Base-by-base conservation (phyloP, 345 rosid genomes). In the Rhodomyrtus tomentosa region DNA sequence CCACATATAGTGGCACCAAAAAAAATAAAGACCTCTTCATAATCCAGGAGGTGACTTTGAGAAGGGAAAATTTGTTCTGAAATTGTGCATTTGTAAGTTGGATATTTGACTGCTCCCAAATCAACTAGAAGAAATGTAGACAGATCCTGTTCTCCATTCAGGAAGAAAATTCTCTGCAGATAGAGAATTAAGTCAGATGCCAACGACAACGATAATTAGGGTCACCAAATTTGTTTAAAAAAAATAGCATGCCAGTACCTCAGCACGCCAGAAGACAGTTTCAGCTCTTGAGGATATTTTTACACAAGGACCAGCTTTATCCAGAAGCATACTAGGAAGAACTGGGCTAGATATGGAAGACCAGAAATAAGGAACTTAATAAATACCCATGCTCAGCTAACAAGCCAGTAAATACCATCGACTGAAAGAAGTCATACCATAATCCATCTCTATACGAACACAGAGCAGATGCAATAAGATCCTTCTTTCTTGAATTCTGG, bases 151-250 rank as follows among this genome's bases (percentile, higher is more conserved):
- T 93, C 97, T 87, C 98, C 98, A 82, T 94, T 95, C 86, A 96
- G 92, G 88, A 96, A 96, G 92, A 96, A 95, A 86, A 94, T 96
- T 84, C 98, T 92, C 99, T 96, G 96, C 92, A 90, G 18, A 73
- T 14, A 68, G 45, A 32, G 24, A 15, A 45, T 36, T 32, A 36
- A 24, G 76, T 68, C 76, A 68, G 45, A 68, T 68, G 45, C 76
- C 76, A 32, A 8, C 76, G 2, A 36, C 76, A 36, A 68, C 10
- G 76, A 36, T 68, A 68, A 68, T 68, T 68, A 68, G 76, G 76
- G 76, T 32, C 45, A 32, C 32, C 83, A 85, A 54, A 81, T 40
- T 42, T 36, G 84, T 50, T 45, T n/a, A n/a, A n/a, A 85, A 2
- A n/a, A 68, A 84, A 83, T 82, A 55, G 53, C 14, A 74, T 32